Percentiles rank a stretch among this genome's conserved stretches.
phyloP scores from a whole-genome alignment of 2,329 filamentous ascomycete genomes.

The Talaromyces sp. region DNA sequence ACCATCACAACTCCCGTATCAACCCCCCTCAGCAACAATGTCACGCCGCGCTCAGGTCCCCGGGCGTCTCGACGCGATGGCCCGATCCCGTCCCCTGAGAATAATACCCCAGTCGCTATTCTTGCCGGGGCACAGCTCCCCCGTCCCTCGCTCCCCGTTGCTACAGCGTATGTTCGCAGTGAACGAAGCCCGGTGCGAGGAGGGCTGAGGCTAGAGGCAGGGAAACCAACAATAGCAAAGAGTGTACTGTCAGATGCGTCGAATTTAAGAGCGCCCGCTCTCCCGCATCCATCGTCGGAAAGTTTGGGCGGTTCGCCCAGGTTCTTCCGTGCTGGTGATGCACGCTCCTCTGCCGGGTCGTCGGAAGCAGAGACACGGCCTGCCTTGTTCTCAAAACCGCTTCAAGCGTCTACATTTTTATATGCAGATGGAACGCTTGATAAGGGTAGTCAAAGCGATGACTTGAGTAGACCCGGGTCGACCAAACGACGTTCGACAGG shows the following conservation, averaged over 20 bases:
- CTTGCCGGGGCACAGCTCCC: slow-evolving; percentile 24
- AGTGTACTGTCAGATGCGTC: slow-evolving; percentile 34
- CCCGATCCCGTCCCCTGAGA: slow-evolving; percentile 60
- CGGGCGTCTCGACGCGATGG: slow-evolving; percentile 70
- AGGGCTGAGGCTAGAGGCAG: slow-evolving; percentile 24
- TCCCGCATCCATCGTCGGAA: slow-evolving; percentile 31
- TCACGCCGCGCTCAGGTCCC: slow-evolving; percentile 74
- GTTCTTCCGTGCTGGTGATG: slow-evolving; percentile 92
- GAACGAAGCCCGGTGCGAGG: slow-evolving; percentile 33
- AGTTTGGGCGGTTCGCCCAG: slow-evolving; percentile 49
- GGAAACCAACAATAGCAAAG: slow-evolving; percentile 31
- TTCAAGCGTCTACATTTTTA: slow-evolving; percentile 28
- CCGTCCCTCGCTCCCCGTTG: slow-evolving; percentile 24
- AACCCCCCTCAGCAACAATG: slow-evolving; percentile 59
- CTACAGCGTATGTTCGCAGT: slow-evolving; percentile 20
- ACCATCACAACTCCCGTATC: slow-evolving; percentile 48
- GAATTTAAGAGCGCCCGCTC: slow-evolving; percentile 21
- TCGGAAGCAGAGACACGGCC: slow-evolving; percentile 26
- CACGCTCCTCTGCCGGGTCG: slow-evolving; percentile 47
- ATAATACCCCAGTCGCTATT: slow-evolving; percentile 30
- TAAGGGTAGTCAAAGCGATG: slow-evolving; percentile 19
- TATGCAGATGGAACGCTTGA: slow-evolving; percentile 36
- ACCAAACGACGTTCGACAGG: slow-evolving; percentile 28
- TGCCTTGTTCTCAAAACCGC: slow-evolving; percentile 21
- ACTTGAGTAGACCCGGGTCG: slow-evolving; percentile 15